Evolutionary conservation across 208 protist genomes (phyloP), one percentile per base, ranked within the genome.

Genomic region (Borovskyia barvae): DNA sequence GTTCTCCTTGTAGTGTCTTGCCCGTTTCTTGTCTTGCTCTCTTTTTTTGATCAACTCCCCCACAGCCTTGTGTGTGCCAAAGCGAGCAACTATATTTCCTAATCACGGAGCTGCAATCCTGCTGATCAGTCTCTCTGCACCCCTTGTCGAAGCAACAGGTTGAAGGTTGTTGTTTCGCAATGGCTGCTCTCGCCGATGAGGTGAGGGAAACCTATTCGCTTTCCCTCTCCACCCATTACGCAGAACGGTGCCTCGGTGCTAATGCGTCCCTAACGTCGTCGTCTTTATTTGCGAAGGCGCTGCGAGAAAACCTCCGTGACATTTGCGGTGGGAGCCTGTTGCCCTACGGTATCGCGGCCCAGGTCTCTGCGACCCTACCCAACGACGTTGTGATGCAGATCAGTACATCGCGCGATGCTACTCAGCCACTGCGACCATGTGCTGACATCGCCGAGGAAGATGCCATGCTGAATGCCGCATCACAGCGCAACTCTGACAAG

Each of bases 351-450:
- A 67, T 84, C 5, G 64, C 71, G 0, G 76, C 77, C 0, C 84
- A 90, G 48, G 40, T 60, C 1, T 62, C 36, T 45, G 66, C 70
- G 2, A 70, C 62, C 1, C 24, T 94, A 41, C 63, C 77, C 9
- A 68, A 40, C 22, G 20, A 69, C n/a, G 66, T 87, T 3, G 77
- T 94, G 24, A 55, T 92, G 47, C 88, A 94, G 57, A 79, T 92
- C n/a, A 75, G 52, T 35, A 79, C 48, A 5, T 85, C 83, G 2
- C 71, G 88, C 9, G 88, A 94, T 46, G 80, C 78, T 2, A 94
- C 85, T 29, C 88, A 94, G 68, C 82, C 88, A 2, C 66, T 94
- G 45, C 57, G 80, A 9, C 87, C 83, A n/a, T 88, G 72, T 43
- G 77, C 79, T 1, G 82, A 90, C 47, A 32, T 59, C 19, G 63